Evolutionary conservation across 2,329 filamentous ascomycete genomes (phyloP), one percentile per base, ranked within the genome.

Genomic region (Cordyceps farinosa): DNA sequence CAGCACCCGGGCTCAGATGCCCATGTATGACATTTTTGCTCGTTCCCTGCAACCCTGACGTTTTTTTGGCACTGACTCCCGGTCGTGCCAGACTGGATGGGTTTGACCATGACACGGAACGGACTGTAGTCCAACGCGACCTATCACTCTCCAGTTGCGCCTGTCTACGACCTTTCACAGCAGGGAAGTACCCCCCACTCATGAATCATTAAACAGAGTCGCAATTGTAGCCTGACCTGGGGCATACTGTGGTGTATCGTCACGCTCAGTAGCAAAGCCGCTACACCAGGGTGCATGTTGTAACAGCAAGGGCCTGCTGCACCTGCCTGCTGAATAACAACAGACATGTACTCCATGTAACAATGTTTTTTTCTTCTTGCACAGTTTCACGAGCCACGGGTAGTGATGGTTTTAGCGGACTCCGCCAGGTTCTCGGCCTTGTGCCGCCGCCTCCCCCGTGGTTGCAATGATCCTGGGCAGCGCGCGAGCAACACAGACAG

Each of bases 11-110:
- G 32, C 17, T 17, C 32, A 58, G 42, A 29, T 57, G 32, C 32
- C 38, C 30, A 38, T 48, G 55, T 48, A 58, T 48, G 42, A 29
- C 42, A 58, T 58, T 36, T 50, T 38, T 38, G 30, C n/a, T 50
- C 6, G 10, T 17, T 38, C 32, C 17, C 44, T 58, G 44, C 30
- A 36, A 6, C 7, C 10, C 54, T 47, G 42, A 32, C 44, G 10
- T 13, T 47, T 27, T 36, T 4, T 9, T 22, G 17, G 47, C 29
- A 30, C 29, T 32, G 38, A 40, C 38, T 32, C 5, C 27, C 27
- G 22, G 27, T 42, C 9, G 52, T 42, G 22, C 6, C 36, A 52
- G 50, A n/a, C 30, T 9, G 30, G n/a, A 6, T 10, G 3, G 17
- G 9, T 27, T 13, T 53, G 45, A 9, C 38, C 38, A 9, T 40